Conservation (phyloP, 2,329 filamentous ascomycete species). For the Pseudogymnoascus sp. region DNA sequence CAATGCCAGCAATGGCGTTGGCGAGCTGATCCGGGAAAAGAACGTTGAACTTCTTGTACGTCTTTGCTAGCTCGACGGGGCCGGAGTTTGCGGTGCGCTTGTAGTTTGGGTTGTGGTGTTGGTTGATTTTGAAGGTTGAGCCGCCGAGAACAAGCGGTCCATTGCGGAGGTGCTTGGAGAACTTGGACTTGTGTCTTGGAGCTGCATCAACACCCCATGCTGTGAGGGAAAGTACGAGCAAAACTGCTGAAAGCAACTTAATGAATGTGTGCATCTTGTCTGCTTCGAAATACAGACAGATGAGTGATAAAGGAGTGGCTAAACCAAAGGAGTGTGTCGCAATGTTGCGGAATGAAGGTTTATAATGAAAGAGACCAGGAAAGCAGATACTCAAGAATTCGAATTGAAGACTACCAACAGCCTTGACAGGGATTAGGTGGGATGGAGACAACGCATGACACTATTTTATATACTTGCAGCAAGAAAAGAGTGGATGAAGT, state of each 20-base stretch:
- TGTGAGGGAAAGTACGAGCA: not conserved
- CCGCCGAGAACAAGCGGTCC: not conserved
- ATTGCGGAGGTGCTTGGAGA: not conserved
- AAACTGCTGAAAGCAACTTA: not conserved
- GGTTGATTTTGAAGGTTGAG: slow-evolving; percentile 14
- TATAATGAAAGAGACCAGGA: not conserved
- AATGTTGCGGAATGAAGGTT: slow-evolving; percentile 2
- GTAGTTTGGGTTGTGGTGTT: slow-evolving; percentile 23
- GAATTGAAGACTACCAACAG: not conserved
- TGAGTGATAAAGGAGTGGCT: slow-evolving; percentile 2
- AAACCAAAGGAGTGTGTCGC: slow-evolving; percentile 3
- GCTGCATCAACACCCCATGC: not conserved
- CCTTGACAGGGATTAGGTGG: slow-evolving; percentile 4
- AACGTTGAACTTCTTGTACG: slow-evolving; percentile 29
- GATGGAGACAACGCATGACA: not conserved
- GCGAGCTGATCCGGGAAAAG: slow-evolving; percentile 26
- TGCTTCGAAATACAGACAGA: slow-evolving; percentile 8
- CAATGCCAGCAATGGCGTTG: slow-evolving; percentile 1
- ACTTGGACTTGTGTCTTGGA: not conserved
- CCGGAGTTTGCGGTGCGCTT: slow-evolving; percentile 24
- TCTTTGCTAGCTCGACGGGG: slow-evolving; percentile 24
- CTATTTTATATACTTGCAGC: slow-evolving; percentile 5
- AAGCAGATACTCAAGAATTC: not conserved
- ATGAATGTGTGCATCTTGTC: slow-evolving; percentile 7
- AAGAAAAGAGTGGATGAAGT: slow-evolving; percentile 6